phyloP scores from a whole-genome alignment of 164 flowering plant species.

The Taxillus chinensis region DNA sequence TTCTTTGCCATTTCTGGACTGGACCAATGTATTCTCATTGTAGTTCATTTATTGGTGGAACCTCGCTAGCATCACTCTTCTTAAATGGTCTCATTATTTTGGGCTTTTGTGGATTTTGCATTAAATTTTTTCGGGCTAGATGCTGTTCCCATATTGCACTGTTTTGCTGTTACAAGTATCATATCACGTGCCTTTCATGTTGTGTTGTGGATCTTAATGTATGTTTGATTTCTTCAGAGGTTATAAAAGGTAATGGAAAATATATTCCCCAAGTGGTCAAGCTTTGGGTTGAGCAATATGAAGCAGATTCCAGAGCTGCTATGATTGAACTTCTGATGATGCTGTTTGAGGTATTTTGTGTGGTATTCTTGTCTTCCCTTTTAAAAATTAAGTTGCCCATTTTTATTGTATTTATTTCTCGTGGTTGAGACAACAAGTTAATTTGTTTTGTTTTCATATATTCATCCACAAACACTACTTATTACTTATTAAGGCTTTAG shows the following conservation, averaged over 20 bases:
- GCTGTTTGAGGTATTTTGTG: conserved; percentile 74
- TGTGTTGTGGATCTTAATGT: background rate
- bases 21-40: background rate
- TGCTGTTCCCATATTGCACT: background rate
- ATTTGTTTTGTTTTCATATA: too few relatives aligned
- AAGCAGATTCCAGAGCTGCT: conserved; percentile 65
- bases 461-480: too few relatives aligned
- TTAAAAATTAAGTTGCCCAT: too few relatives aligned
- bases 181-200: background rate
- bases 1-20: too few relatives aligned
- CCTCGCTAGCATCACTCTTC: background rate
- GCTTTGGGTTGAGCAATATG: conserved; percentile 79
- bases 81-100: background rate
- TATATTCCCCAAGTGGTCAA: conserved; percentile 60
- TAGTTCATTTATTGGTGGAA: background rate
- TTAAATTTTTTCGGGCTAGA: background rate
- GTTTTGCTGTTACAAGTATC: background rate
- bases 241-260: conserved; percentile 66
- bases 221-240: conserved; percentile 37
- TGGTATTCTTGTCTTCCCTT: too few relatives aligned
- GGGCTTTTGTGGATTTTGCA: background rate
- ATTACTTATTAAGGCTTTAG: too few relatives aligned
- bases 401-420: too few relatives aligned
- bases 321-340: conserved; percentile 65
- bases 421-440: too few relatives aligned